Conservation (phyloP, 2,329 filamentous ascomycete genomes). For the Aspergillus flavus region DNA sequence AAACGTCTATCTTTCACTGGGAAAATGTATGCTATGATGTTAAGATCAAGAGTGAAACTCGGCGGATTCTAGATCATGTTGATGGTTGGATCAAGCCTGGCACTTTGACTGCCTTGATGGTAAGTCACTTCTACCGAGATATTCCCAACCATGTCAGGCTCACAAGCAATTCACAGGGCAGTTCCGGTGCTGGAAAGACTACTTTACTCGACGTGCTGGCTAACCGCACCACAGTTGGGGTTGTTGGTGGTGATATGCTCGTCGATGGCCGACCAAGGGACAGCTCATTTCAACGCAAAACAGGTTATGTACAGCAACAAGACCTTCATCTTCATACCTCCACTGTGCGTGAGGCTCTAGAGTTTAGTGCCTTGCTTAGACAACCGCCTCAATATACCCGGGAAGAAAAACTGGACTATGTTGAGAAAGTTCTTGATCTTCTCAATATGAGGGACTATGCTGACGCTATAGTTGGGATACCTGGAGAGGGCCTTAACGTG, state of each 20-base stretch:
- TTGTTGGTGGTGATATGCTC: slow-evolving; percentile 66
- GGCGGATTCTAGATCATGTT: slow-evolving; percentile 60
- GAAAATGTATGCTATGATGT: slow-evolving; percentile 77
- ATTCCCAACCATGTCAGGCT: not conserved
- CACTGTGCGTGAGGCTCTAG: slow-evolving; percentile 82
- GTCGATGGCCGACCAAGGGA: slow-evolving; percentile 62
- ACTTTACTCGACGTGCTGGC: slow-evolving; percentile 61
- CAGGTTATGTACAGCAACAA: slow-evolving; percentile 68
- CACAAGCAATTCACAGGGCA: slow-evolving; percentile 41
- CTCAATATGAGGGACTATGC: slow-evolving; percentile 86
- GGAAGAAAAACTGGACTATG: slow-evolving; percentile 78
- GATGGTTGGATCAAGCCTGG: slow-evolving; percentile 57
- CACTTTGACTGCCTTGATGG: slow-evolving; percentile 57
- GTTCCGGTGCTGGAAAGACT: slow-evolving; percentile 63
- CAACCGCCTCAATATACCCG: slow-evolving; percentile 71
- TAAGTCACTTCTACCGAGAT: not conserved
- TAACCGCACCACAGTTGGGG: slow-evolving; percentile 60
- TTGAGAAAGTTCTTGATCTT: slow-evolving; percentile 73
- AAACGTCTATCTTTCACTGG: slow-evolving; percentile 81
- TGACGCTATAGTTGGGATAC: slow-evolving; percentile 84
- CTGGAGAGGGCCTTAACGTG: slow-evolving; percentile 69
- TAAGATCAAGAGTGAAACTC: slow-evolving; percentile 70
- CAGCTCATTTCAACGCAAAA: slow-evolving; percentile 59
- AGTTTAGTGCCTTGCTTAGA: slow-evolving; percentile 81
- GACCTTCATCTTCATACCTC: slow-evolving; percentile 78